Base-by-base conservation (phyloP, 2,329 filamentous ascomycete genomes). In the Daldinia sp. region DNA sequence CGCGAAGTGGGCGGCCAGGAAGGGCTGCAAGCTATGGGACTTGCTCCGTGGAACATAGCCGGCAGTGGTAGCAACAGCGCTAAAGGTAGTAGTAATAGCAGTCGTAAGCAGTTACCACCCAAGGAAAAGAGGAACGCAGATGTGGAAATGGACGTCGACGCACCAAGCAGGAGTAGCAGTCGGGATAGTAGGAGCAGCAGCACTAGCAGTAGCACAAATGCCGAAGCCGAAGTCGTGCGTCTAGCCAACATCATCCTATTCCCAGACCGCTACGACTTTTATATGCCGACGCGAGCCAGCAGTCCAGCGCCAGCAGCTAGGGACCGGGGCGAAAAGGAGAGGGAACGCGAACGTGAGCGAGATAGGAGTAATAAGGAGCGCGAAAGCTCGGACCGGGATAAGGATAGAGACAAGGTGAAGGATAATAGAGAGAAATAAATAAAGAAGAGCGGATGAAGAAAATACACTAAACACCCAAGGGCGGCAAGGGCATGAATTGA, bases 241-340 rank as follows among this genome's bases (percentile, higher is more conserved):
- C 74, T 86, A 34, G 83, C 83, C 19, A 86, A 86, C 70, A 84
- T 84, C 55, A 86, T 87, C 53, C 73, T 86, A 25, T 86, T 86
- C 65, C 83, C 83, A 2, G 83, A 85, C 62, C 76, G 79, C 13
- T 83, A 81, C 63, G 79, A 81, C 68, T 81, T 81, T 60, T 82
- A 80, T 70, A 81, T 81, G 76, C 77, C 78, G 10, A 80, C 77
- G 55, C 52, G 74, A 2, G 70, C 71, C 30, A 73, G 72, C 58
- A 74, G 71, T 54, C 72, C 72, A 0, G 68, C 64, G n/a, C 68
- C 68, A 1, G 23, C 58, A 6, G 6, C 21, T 30, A 43, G 50
- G 15, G 55, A 55, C 23, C 23, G 59, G 8, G 59, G 52, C 13
- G 39, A 51, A 54, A 61, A 58, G 48, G 57, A 64, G 43, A 25